Conservation (phyloP, 805 yeast genomes). For the Scheffersomyces lignosus region DNA sequence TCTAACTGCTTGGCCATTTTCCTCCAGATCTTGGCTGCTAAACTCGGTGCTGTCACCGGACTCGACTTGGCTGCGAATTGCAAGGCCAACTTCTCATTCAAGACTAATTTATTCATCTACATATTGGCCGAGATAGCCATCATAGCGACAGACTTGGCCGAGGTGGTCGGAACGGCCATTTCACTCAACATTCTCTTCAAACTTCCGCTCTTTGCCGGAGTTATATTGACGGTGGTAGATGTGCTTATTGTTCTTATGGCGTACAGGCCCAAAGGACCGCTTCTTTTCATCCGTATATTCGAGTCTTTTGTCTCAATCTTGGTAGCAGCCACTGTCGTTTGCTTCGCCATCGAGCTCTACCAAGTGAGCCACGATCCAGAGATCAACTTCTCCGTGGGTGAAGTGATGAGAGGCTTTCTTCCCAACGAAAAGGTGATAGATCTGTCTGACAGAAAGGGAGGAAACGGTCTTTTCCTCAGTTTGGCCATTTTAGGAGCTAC, state of each 20-base stretch:
- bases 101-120: conserved; percentile 62
- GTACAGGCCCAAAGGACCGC: conserved; percentile 80
- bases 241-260: conserved; percentile 85
- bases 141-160: conserved; percentile 94
- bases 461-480: conserved; percentile 67
- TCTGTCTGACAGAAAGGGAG: conserved; percentile 19
- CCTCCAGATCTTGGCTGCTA: conserved; percentile 81
- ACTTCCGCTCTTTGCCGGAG: conserved; percentile 82
- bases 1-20: conserved; percentile 87
- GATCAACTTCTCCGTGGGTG: conserved; percentile 44
- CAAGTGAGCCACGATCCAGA: conserved; percentile 56
- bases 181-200: conserved; percentile 80
- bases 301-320: conserved; percentile 78
- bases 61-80: conserved; percentile 88
- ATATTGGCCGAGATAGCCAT: conserved; percentile 86
- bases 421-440: conserved; percentile 46
- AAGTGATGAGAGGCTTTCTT: conserved; percentile 67
- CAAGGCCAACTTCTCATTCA: conserved; percentile 66
- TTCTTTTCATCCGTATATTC: conserved; percentile 73
- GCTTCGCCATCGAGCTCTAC: conserved; percentile 77
- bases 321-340: conserved; percentile 79
- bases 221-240: conserved; percentile 79
- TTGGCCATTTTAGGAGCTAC: conserved; percentile 91
- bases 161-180: conserved; percentile 96
- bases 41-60: conserved; percentile 93